Base-by-base conservation (phyloP, 2,329 filamentous ascomycete species). In the Colletotrichum musicola region DNA sequence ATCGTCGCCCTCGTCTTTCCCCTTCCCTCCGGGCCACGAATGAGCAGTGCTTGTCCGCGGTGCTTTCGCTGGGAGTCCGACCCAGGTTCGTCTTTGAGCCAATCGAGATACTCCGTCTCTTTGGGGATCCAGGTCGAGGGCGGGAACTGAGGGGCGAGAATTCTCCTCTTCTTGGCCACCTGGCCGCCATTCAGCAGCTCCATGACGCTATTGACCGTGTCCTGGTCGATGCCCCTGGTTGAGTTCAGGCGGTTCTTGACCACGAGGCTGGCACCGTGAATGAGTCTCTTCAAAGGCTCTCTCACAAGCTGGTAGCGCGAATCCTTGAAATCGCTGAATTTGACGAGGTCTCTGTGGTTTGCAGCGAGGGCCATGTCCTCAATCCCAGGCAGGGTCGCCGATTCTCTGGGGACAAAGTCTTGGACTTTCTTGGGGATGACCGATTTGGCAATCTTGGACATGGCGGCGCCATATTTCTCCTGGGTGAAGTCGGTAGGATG, bases 1-100 rank as follows among this genome's bases (percentile, higher is more conserved):
- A 83, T 69, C 0, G 80, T 77, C 0, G 80, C 81, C 30, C 79
- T 80, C 0, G 81, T 81, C 66, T 83, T 83, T 4, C 81, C 81
- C 61, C 80, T 75, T 4, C 81, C 81, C 61, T 83, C 79, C 1
- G 77, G 80, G 3, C 81, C 81, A 12, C 79, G 76, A 14, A 83
- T 74, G 78, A 81, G 83, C 1, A 83, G 60, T 16, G 74, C 81
- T 63, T 82, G 79, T 4, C 74, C 75, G 22, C 64, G 65, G 16
- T 40, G 27, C 20, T 13, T 30, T 35, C 56, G 60, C 57, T 16
- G 40, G 30, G 25, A 60, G 0, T 72, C 47, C 2, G 50, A 22
- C 3, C 66, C 67, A 1, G 60, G 57, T 6, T 57, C 57, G 18
- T 76, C 74, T 1, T 72, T 71, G 3, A 82, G 47, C 81, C 81